A percentile compares a stretch with the other conserved stretches of the same genome.
phyloP scores from a whole-genome alignment of 2,329 filamentous ascomycete species.

The Colletotrichum chlorophyti region DNA sequence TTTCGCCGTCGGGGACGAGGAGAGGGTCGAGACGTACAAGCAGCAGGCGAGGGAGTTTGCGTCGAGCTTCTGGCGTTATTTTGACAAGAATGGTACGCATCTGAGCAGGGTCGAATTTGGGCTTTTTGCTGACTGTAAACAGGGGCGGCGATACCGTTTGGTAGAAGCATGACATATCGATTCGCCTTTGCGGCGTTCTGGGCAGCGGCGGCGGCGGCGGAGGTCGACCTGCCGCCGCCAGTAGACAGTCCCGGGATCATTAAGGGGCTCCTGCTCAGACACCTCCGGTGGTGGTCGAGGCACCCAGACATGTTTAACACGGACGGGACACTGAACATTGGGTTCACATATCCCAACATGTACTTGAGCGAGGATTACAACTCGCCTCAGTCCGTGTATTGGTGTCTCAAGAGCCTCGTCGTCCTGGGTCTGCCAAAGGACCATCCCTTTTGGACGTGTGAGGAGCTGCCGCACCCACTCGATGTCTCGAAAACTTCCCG shows the following conservation, averaged over 20 bases:
- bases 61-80: slow-evolving; percentile 47
- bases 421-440: slow-evolving; percentile 39
- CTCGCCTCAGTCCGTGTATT: slow-evolving; percentile 56
- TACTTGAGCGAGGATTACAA: slow-evolving; percentile 58
- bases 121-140: background rate
- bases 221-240: slow-evolving; percentile 40
- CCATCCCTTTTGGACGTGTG: slow-evolving; percentile 47
- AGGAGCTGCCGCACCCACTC: slow-evolving; percentile 44
- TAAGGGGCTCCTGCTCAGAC: slow-evolving; percentile 50
- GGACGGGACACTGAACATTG: slow-evolving; percentile 52
- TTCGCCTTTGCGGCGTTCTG: slow-evolving; percentile 52
- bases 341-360: slow-evolving; percentile 44
- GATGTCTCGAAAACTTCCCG: too few species aligned
- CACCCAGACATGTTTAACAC: slow-evolving; percentile 46
- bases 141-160: slow-evolving; percentile 55
- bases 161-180: slow-evolving; percentile 51
- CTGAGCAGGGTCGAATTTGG: too few species aligned
- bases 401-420: slow-evolving; percentile 53
- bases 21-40: slow-evolving; percentile 41
- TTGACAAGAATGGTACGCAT: slow-evolving; percentile 45
- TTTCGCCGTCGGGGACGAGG: slow-evolving; percentile 43
- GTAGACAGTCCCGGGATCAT: slow-evolving; percentile 39
- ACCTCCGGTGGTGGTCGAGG: slow-evolving; percentile 50
- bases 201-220: slow-evolving; percentile 45
- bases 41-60: slow-evolving; percentile 44